Evolutionary conservation across 495 filamentous ascomycete genomes (phyloP), one percentile per base, ranked within the genome.

Genomic region (Trichoderma reesei): DNA sequence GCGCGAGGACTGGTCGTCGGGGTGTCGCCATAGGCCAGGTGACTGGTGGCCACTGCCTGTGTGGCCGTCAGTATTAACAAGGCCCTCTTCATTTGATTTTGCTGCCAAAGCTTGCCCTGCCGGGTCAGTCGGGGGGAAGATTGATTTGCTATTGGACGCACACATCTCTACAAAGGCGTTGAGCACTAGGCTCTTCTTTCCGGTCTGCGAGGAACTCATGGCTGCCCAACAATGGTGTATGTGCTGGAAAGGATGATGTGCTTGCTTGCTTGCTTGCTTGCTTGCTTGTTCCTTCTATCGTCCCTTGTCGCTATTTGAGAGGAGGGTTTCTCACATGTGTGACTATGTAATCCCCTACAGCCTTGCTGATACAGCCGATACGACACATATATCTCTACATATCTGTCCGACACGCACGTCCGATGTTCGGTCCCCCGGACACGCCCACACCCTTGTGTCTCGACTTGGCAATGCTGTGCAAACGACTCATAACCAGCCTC

Each of bases 11-110:
- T 83, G 72, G 65, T 84, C 83, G 16, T 78, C 73, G 1, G 82
- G 82, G 64, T 84, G 82, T 34, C 77, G 75, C 83, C 83, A 87
- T 60, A 86, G 81, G 3, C 86, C 86, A 5, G 86, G 84, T 41
- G 83, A 83, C 68, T 87, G 74, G 71, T 89, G 86, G 13, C 86
- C 86, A 64, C 66, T 83, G 77, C 63, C 83, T 86, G 46, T 20
- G 11, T 36, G 36, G n/a, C 51, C 10, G 51, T 56, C 51, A 56
- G 51, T 34, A n/a, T n/a, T n/a, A 46, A 6, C 38, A 39, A 26
- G 1, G 26, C 26, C 26, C 26, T 26, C 26, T 39, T 46, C 16
- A 1, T 46, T 46, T 46, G 26, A 26, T 26, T 26, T 26, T 26
- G 26, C 26, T 26, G 26, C 26, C 26, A 1, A 26, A 26, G 26